Conservation (phyloP, 164 flowering plant species). For the Vitis amurensis region DNA sequence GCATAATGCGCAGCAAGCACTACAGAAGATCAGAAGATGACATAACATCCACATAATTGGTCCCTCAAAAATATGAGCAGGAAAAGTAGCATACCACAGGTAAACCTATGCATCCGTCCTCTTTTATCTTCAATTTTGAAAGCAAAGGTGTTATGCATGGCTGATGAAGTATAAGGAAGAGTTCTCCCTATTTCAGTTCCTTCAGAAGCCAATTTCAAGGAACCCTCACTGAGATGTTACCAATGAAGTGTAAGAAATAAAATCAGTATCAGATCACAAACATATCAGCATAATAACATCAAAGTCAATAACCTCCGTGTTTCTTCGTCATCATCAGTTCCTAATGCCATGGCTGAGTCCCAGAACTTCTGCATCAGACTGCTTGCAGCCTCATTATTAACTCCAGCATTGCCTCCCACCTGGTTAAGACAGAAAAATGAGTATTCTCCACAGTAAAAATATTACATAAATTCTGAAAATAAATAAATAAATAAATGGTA, state of each 20-base stretch:
- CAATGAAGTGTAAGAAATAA: slow-evolving; percentile 11
- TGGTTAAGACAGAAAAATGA: slow-evolving; percentile 21
- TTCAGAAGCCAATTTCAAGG: slow-evolving; percentile 75
- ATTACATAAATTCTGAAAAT: neutral
- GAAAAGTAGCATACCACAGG: slow-evolving; percentile 58
- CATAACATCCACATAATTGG: too few species aligned
- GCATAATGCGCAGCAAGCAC: too few species aligned
- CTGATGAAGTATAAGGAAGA: slow-evolving; percentile 41
- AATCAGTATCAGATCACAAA: slow-evolving; percentile 2
- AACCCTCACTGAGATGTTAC: slow-evolving; percentile 65
- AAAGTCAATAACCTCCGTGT: slow-evolving; percentile 54
- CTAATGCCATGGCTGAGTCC: slow-evolving; percentile 88
- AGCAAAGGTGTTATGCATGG: slow-evolving; percentile 45
- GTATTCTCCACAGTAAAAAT: neutral
- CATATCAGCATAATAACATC: neutral
- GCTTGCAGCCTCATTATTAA: slow-evolving; percentile 65
- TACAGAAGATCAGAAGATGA: too few species aligned
- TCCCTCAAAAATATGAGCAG: neutral
- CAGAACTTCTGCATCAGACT: slow-evolving; percentile 89
- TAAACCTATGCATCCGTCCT: slow-evolving; percentile 91
- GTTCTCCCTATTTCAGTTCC: slow-evolving; percentile 67
- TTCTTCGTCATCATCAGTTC: slow-evolving; percentile 72
- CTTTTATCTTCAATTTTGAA: slow-evolving; percentile 86
- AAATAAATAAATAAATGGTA: neutral
- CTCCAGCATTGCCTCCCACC: slow-evolving; percentile 75